These are phyloP conservation scores for Cicer bijugum DNA, from an alignment of 306 rosid species.

Conservation along the genomic window DNA sequence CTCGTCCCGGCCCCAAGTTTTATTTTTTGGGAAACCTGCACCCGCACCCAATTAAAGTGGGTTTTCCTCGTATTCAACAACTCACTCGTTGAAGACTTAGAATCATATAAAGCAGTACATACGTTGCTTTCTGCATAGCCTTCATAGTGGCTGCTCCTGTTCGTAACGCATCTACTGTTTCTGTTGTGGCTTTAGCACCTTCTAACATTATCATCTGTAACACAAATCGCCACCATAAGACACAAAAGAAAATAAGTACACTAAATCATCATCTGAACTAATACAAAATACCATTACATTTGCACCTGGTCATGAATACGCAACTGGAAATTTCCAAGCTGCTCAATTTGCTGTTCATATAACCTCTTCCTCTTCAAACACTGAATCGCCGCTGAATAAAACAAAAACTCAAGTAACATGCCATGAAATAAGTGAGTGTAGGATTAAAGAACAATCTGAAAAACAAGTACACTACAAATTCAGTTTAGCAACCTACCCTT, in stretches of 20 bases:
- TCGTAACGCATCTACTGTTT: constrained; percentile 97
- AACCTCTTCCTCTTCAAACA: constrained; percentile 95
- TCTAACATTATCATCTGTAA: constrained; percentile 94
- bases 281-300: constrained; percentile 16
- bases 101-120: constrained; percentile 39
- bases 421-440: neutral
- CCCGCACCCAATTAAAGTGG: too few species aligned
- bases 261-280: neutral
- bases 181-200: constrained; percentile 99
- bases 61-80: neutral
- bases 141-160: constrained; percentile 96
- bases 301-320: constrained; percentile 96
- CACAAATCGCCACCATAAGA: constrained; percentile 38
- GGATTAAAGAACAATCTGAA: neutral
- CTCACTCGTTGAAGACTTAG: too few species aligned
- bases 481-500: constrained; percentile 58
- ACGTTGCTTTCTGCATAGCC: constrained; percentile 99
- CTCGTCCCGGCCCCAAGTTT: too few species aligned
- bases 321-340: constrained; percentile 96
- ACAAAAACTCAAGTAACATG: constrained; percentile 5
- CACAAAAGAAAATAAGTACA: constrained; percentile 30
- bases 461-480: neutral
- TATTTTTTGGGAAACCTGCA: too few species aligned
- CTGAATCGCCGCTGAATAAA: constrained; percentile 85
- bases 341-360: constrained; percentile 95